Base-by-base conservation (phyloP, 2,329 filamentous ascomycete genomes). In the Calonectria leucothoes region DNA sequence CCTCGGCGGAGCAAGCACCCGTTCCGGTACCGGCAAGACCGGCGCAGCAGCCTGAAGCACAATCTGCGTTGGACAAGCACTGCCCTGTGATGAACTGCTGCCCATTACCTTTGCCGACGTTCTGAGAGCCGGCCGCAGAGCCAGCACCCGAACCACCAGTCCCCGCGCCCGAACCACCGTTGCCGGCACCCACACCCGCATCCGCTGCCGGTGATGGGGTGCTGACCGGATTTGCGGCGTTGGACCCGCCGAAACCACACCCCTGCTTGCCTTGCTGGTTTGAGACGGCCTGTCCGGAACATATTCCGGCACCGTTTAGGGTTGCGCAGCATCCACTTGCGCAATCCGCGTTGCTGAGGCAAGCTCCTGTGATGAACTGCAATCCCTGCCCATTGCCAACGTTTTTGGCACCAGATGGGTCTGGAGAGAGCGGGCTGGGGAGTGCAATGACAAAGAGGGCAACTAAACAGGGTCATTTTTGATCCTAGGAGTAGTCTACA, bases 221-320 rank as follows among this genome's bases (percentile, higher is more conserved):
- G 15, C 45, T 35, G 2, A 17, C n/a, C 12, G 48, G 48, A 4
- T 45, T n/a, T 14, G 49, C 57, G 37, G 39, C 27, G 15, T 67
- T 70, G 5, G 59, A 31, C 35, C 52, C 69, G 29, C 31, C 66
- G 59, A 84, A 84, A 14, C 80, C 81, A 48, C 83, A 84, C 14
- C 83, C 83, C 25, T 78, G 78, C 78, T 84, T 84, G 70, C 82
- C 82, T 25, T 79, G 76, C 59, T 79, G 75, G 57, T 80, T 79
- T 57, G 76, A 76, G 1, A 78, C 81, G 2, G 72, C 78, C 55
- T 70, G 73, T 12, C 74, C 82, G 12, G 82, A 82, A 80, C 82
- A 81, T 51, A 82, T 78, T 39, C 79, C 81, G 25, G 73, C 75
- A 14, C 72, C 74, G 7, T 65, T 70, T 11, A 76, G 73, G 12